phyloP scores from a whole-genome alignment of 2,329 filamentous ascomycete species.

The Alternaria ethzedia region DNA sequence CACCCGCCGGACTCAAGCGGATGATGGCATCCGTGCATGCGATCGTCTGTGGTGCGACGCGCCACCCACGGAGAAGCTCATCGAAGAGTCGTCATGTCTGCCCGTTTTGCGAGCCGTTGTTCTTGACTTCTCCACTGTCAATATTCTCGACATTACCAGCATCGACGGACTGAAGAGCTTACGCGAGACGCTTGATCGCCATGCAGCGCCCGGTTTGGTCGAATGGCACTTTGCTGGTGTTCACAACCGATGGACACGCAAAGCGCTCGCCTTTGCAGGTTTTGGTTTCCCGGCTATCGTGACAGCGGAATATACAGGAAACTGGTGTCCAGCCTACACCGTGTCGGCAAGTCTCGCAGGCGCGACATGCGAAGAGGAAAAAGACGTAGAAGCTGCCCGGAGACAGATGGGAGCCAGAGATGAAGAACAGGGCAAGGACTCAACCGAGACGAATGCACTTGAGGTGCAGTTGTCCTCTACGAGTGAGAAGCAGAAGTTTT shows the following conservation, averaged over 20 bases:
- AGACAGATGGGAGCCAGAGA: slow-evolving; percentile 3
- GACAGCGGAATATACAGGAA: slow-evolving; percentile 8
- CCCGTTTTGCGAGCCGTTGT: slow-evolving; percentile 62
- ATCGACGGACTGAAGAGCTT: slow-evolving; percentile 63
- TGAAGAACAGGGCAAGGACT: slow-evolving; percentile 11
- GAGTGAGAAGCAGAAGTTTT: background rate
- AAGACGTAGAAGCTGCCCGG: slow-evolving; percentile 8
- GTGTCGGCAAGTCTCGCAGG: slow-evolving; percentile 21
- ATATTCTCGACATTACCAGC: slow-evolving; percentile 63
- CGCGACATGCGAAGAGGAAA: slow-evolving; percentile 23
- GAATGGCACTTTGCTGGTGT: slow-evolving; percentile 59
- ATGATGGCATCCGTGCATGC: slow-evolving; percentile 26
- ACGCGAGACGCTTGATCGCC: slow-evolving; percentile 60
- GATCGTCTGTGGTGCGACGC: slow-evolving; percentile 64
- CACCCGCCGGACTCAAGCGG: slow-evolving; percentile 26
- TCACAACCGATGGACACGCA: slow-evolving; percentile 62
- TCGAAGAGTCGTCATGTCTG: slow-evolving; percentile 27
- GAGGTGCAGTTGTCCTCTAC: background rate
- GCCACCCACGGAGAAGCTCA: slow-evolving; percentile 40
- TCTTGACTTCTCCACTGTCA: slow-evolving; percentile 63
- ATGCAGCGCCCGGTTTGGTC: slow-evolving; percentile 50
- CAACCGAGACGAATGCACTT: background rate
- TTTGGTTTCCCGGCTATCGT: slow-evolving; percentile 55
- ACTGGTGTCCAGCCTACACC: slow-evolving; percentile 35
- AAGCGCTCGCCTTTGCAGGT: slow-evolving; percentile 61